Evolutionary conservation across 179 eudicot genomes (phyloP).

Genomic region (Sideroxylon spinosum): DNA sequence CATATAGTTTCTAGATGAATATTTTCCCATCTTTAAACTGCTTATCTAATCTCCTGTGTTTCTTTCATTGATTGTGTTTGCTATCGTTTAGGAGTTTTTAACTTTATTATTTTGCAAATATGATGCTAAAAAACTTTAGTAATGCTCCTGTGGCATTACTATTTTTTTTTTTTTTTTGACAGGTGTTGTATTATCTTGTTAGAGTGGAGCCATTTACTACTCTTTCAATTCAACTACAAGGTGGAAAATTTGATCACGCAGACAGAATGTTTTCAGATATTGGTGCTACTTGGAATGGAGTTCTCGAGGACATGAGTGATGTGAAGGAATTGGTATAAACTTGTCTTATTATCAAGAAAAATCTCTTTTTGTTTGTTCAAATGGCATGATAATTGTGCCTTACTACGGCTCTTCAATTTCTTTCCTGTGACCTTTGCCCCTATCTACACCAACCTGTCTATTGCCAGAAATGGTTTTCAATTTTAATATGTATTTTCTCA

Average conservation of each 20-base stretch:
- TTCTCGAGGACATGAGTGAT: conserved; percentile 99
- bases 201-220: conserved; percentile 97
- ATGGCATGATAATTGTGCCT: background rate
- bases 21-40: too few species aligned
- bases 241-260: conserved; percentile 98
- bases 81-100: too few species aligned
- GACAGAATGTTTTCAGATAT: conserved; percentile 97
- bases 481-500: too few species aligned
- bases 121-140: conserved; percentile 5
- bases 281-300: conserved; percentile 91
- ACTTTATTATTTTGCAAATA: background rate
- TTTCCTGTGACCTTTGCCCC: background rate
- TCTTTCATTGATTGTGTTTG: too few species aligned
- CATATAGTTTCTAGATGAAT: too few species aligned
- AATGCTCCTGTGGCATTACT: conserved; percentile 17
- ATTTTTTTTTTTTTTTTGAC: conserved; percentile 22
- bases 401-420: background rate
- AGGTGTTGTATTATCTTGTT: conserved; percentile 93
- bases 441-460: too few species aligned
- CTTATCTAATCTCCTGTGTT: too few species aligned
- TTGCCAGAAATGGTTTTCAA: too few species aligned
- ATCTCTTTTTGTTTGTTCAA: background rate
- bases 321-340: conserved; percentile 90
- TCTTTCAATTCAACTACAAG: conserved; percentile 89
- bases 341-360: background rate